Conservation (phyloP, 148 eudicot species). For the Chenopodium formosanum region DNA sequence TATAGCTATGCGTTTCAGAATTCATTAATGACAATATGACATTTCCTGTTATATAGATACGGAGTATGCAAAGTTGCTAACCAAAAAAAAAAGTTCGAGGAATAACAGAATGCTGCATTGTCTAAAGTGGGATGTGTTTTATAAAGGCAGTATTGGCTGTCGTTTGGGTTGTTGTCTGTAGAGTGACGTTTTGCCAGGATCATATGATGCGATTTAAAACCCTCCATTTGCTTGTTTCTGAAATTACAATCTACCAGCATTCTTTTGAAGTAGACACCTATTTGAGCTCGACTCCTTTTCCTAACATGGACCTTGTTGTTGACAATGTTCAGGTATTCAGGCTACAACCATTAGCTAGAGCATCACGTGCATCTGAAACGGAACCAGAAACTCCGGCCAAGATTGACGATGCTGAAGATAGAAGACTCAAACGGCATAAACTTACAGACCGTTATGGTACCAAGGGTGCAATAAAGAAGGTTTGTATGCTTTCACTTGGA, state of each 20-base stretch:
- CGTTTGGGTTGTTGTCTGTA: neutral
- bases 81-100: too few species aligned
- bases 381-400: constrained; percentile 38
- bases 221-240: neutral
- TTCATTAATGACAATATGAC: too few species aligned
- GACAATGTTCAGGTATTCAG: constrained; percentile 59
- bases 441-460: constrained; percentile 44
- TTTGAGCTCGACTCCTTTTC: neutral
- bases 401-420: constrained; percentile 35
- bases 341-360: constrained; percentile 61
- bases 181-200: neutral
- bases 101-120: too few species aligned
- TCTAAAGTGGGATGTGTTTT: too few species aligned
- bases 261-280: neutral
- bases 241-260: neutral
- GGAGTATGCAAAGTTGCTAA: too few species aligned
- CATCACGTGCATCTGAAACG: constrained; percentile 28
- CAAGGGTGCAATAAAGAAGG: constrained; percentile 35
- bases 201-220: neutral
- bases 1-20: too few species aligned
- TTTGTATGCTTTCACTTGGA: constrained; percentile 18
- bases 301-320: neutral
- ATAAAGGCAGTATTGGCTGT: neutral
- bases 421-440: constrained; percentile 22
- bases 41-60: too few species aligned